Base-by-base conservation (phyloP, 2,329 filamentous ascomycete genomes). In the Clonostachys solani region DNA sequence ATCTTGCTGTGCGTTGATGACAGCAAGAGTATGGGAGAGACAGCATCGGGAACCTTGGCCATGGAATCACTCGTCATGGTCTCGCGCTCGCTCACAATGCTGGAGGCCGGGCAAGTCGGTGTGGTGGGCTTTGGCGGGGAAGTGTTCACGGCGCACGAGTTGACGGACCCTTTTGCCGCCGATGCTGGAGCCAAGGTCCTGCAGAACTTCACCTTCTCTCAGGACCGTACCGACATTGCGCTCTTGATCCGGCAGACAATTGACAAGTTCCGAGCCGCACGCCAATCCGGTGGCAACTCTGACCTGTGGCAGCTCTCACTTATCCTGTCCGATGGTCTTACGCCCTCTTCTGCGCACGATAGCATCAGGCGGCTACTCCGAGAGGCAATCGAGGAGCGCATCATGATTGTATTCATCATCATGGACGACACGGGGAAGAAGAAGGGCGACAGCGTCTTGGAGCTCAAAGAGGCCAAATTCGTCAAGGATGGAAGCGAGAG, bases 401-500 rank as follows among this genome's bases (percentile, higher is more conserved):
- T 99, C 62, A 96, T 99, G 89, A 84, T 97, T 52, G 92, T 99
- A 6, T 99, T 99, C 65, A 89, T 99, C 57, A 87, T 99, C 59
- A 90, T 99, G 61, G 94, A 99, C 71, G 78, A 81, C 56, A 72
- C 68, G 17, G 58, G 60, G 33, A 41, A 45, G 9, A 65, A 63
- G 54, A 65, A 65, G 61, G 77, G 76, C 42, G 77, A 82, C 50
- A 87, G 84, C 57, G 95, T 99, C 51, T 69, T 97, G 59, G 91
- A 96, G 63, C 76, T 97, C 58, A 90, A 91, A 64, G 86, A 91
- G 66, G 92, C 91, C 36, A 83, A 83, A 61, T 96, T 97, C 61
- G 80, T 86, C 53, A 80, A 78, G 49, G 84, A 89, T 60, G 74
- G 67, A 56, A 67, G 80, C 65, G 70, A 83, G 70, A 70, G 84